Evolutionary conservation across 2,329 filamentous ascomycete genomes (phyloP).

Genomic region (Drechslerella coelobrocha): DNA sequence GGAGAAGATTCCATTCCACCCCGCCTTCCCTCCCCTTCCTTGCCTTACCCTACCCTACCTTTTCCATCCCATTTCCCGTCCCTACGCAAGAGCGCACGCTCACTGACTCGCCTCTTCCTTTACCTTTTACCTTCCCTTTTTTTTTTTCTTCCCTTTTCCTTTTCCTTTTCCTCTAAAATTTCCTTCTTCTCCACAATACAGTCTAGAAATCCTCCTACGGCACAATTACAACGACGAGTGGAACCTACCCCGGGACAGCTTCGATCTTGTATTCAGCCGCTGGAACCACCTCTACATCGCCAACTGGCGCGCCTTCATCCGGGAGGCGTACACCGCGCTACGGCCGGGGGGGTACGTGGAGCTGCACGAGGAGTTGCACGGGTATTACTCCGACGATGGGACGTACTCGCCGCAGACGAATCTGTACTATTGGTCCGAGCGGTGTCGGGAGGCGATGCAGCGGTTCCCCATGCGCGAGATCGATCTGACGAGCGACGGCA

Average conservation of each 20-base stretch:
- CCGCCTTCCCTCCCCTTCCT: no score
- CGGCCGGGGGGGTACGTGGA: slow-evolving; percentile 68
- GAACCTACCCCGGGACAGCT: slow-evolving; percentile 47
- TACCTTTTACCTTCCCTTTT: no score
- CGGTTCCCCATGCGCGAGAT: slow-evolving; percentile 58
- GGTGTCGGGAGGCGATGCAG: slow-evolving; percentile 45
- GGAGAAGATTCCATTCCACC: no score
- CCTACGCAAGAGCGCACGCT: no score
- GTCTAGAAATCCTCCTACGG: slow-evolving; percentile 46
- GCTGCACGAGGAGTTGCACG: slow-evolving; percentile 60
- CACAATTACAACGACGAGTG: slow-evolving; percentile 48
- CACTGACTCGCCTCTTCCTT: no score
- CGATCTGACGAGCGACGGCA: slow-evolving; percentile 58
- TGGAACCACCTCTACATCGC: slow-evolving; percentile 48
- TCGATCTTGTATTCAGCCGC: slow-evolving; percentile 47
- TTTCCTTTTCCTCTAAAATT: no score
- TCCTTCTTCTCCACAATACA: slow-evolving; percentile 16
- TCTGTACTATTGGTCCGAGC: slow-evolving; percentile 46
- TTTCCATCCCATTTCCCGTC: no score
- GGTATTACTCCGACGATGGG: slow-evolving; percentile 49
- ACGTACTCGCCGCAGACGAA: slow-evolving; percentile 43
- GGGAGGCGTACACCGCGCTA: slow-evolving; percentile 59
- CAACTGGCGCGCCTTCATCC: slow-evolving; percentile 45
- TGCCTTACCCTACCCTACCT: no score
- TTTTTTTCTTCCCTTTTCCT: neutral